These are phyloP conservation scores for Malassezia sympodialis DNA, from an alignment of 1,284 basidiomycete species.

Conservation along the genomic window DNA sequence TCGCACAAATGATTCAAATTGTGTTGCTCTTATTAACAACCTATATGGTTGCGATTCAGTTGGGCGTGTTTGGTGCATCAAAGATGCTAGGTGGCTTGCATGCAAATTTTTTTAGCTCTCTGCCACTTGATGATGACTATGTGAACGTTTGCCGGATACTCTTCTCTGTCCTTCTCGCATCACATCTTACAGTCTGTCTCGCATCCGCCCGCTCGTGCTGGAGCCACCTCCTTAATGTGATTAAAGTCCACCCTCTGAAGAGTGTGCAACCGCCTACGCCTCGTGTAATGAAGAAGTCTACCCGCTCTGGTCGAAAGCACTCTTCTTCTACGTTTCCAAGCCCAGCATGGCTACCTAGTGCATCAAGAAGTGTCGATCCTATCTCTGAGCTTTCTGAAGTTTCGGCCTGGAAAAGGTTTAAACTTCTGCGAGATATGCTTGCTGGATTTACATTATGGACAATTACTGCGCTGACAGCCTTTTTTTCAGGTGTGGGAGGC, in stretches of 20 bases:
- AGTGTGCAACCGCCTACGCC: constrained; percentile 10
- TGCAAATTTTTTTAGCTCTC: constrained; percentile 36
- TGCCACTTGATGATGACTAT: constrained; percentile 32
- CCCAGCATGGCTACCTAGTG: constrained; percentile 3
- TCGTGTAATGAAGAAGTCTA: neutral
- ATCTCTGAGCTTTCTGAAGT: neutral
- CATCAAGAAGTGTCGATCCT: neutral
- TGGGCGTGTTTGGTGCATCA: constrained; percentile 25
- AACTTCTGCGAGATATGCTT: constrained; percentile 24
- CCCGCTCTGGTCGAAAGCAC: constrained; percentile 12
- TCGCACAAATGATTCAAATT: constrained; percentile 36
- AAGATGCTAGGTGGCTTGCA: constrained; percentile 28
- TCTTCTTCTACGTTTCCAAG: neutral
- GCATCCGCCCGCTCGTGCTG: constrained; percentile 39
- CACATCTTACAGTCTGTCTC: constrained; percentile 38
- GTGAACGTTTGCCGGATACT: constrained; percentile 31
- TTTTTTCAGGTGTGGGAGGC: constrained; percentile 38
- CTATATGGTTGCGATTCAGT: constrained; percentile 27
- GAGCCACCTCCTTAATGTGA: constrained; percentile 30
- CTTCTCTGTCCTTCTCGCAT: constrained; percentile 31
- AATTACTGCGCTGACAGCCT: constrained; percentile 31
- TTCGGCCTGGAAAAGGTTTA: neutral
- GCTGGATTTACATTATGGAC: constrained; percentile 36
- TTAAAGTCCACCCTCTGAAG: constrained; percentile 31
- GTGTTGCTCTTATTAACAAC: constrained; percentile 25